Percentiles rank a stretch among this genome's conserved stretches.
Conservation (phyloP, 192 early-diverging fungal species). For the Backusella westeae region DNA sequence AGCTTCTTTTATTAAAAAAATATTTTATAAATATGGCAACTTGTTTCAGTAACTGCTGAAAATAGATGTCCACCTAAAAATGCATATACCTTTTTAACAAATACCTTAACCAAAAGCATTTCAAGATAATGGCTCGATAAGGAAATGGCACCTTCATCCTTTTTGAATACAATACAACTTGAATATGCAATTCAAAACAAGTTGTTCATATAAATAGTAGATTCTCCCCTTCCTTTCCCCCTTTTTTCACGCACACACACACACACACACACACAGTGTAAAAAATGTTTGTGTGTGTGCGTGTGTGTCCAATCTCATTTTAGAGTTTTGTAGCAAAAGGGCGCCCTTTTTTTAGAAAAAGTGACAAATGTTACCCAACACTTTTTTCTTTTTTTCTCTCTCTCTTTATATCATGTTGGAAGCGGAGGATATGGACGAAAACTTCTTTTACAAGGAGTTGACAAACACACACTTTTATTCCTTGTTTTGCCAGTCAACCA, state of each 20-base stretch:
- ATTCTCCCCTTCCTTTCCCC: not conserved
- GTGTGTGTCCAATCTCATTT: not conserved
- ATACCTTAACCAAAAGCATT: too few relatives aligned
- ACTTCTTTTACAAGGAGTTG: constrained; percentile 28
- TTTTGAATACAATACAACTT: too few relatives aligned
- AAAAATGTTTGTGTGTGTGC: not conserved
- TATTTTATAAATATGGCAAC: too few relatives aligned
- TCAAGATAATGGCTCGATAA: too few relatives aligned
- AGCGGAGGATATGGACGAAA: constrained; percentile 34
- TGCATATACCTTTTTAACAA: too few relatives aligned
- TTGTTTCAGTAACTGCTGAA: too few relatives aligned
- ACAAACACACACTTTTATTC: constrained; percentile 22
- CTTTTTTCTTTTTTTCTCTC: not conserved
- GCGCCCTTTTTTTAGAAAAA: not conserved
- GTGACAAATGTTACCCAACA: not conserved
- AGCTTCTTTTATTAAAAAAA: too few relatives aligned
- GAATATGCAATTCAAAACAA: too few relatives aligned
- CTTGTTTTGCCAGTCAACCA: constrained; percentile 38
- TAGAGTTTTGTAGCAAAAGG: not conserved
- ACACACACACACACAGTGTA: not conserved
- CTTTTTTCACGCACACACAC: not conserved
- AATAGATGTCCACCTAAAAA: too few relatives aligned
- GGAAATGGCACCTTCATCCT: too few relatives aligned
- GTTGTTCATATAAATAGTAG: too few relatives aligned
- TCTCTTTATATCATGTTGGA: constrained; percentile 6